phyloP scores from a whole-genome alignment of 2,329 filamentous ascomycete genomes.

The Beauveria sp. region DNA sequence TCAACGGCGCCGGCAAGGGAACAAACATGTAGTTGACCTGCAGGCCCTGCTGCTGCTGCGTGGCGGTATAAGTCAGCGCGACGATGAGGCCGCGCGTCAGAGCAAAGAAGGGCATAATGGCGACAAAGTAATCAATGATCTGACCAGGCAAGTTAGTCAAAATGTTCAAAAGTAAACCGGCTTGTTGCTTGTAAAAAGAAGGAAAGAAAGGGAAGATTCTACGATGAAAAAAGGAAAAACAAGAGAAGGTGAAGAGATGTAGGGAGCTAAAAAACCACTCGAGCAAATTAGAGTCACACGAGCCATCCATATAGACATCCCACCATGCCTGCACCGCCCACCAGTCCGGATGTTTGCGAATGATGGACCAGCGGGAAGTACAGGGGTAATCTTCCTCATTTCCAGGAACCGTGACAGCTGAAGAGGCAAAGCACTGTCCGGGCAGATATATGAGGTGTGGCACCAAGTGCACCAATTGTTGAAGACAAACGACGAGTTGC shows the following conservation, averaged over 20 bases:
- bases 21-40: slow-evolving; percentile 76
- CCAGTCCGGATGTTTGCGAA: slow-evolving; percentile 62
- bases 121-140: slow-evolving; percentile 23
- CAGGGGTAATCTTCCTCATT: slow-evolving; percentile 73
- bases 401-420: slow-evolving; percentile 80
- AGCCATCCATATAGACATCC: slow-evolving; percentile 66
- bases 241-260: slow-evolving; percentile 35
- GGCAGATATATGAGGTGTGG: slow-evolving; percentile 63
- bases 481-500: background rate
- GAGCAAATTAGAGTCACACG: slow-evolving; percentile 50
- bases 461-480: slow-evolving; percentile 11
- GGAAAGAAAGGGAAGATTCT: background rate
- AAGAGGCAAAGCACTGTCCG: slow-evolving; percentile 58
- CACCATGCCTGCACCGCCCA: slow-evolving; percentile 66
- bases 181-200: background rate
- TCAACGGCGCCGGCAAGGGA: slow-evolving; percentile 69
- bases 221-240: slow-evolving; percentile 8
- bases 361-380: slow-evolving; percentile 52
- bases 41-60: slow-evolving; percentile 74
- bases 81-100: slow-evolving; percentile 63
- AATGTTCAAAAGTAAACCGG: background rate
- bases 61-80: slow-evolving; percentile 75
- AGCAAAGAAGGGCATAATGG: slow-evolving; percentile 27
- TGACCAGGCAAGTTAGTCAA: slow-evolving; percentile 14
- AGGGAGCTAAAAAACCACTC: slow-evolving; percentile 55